A percentile compares a stretch with the other conserved stretches of the same genome.
These are phyloP conservation scores for Sanghuangporus weigelae DNA, from an alignment of 1,284 basidiomycete species.

Conservation along the genomic window DNA sequence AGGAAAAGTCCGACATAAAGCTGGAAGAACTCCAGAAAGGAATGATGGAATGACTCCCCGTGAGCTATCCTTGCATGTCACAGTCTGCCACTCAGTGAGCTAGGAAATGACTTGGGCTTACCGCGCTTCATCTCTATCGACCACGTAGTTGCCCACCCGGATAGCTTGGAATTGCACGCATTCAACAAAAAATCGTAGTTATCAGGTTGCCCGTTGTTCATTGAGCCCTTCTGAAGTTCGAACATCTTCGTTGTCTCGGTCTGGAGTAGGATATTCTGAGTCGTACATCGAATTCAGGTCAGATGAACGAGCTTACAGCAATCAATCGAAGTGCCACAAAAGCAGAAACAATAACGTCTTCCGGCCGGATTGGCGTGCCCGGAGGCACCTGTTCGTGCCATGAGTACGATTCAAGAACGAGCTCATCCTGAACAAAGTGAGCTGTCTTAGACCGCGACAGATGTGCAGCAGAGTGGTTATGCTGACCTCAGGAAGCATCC, in stretches of 20 bases:
- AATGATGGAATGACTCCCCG: slow-evolving; percentile 64
- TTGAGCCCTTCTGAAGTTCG: slow-evolving; percentile 45
- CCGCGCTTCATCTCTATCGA: slow-evolving; percentile 63
- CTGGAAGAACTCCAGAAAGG: slow-evolving; percentile 68
- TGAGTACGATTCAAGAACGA: slow-evolving; percentile 54
- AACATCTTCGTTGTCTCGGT: slow-evolving; percentile 73
- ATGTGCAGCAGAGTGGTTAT: not conserved
- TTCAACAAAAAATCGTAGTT: slow-evolving; percentile 66
- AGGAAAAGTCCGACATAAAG: slow-evolving; percentile 72
- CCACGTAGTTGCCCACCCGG: slow-evolving; percentile 67
- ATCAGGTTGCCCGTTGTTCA: slow-evolving; percentile 41
- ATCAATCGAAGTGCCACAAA: slow-evolving; percentile 71
- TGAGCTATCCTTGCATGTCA: slow-evolving; percentile 38
- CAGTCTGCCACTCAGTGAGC: slow-evolving; percentile 1
- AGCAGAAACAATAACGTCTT: slow-evolving; percentile 73
- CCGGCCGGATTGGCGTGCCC: slow-evolving; percentile 52
- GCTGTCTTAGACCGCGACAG: slow-evolving; percentile 4
- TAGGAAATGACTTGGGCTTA: slow-evolving; percentile 26
- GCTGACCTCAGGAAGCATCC: slow-evolving; percentile 72
- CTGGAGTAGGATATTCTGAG: slow-evolving; percentile 30
- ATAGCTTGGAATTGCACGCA: slow-evolving; percentile 65
- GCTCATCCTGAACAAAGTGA: slow-evolving; percentile 42
- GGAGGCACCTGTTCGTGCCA: slow-evolving; percentile 59
- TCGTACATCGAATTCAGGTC: not conserved
- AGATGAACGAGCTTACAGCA: slow-evolving; percentile 42